phyloP scores from a whole-genome alignment of 768 basidiomycete genomes.

The Russula sp. region DNA sequence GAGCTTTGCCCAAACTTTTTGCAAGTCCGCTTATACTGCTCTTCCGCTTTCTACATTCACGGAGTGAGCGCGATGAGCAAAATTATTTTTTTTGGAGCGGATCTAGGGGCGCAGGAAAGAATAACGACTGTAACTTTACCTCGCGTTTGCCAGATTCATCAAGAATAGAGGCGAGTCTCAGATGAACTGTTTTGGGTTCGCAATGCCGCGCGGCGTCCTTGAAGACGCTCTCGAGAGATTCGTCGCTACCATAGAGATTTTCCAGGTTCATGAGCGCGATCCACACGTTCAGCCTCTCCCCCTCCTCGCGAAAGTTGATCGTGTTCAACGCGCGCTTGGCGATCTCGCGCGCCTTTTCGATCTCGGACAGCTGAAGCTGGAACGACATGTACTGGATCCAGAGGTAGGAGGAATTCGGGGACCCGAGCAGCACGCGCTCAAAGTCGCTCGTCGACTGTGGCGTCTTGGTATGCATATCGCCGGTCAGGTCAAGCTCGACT shows the following conservation, averaged over 20 bases:
- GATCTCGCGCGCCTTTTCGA: constrained; percentile 89
- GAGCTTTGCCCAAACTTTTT: constrained; percentile 95
- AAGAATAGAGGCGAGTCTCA: constrained; percentile 78
- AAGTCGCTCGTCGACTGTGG: constrained; percentile 95
- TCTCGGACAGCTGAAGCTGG: constrained; percentile 92
- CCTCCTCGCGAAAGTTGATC: constrained; percentile 94
- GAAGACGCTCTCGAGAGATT: constrained; percentile 72
- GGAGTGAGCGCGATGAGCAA: not conserved
- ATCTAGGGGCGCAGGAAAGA: not conserved
- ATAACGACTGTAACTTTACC: constrained; percentile 34
- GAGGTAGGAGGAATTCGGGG: constrained; percentile 93
- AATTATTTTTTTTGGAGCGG: too few relatives aligned
- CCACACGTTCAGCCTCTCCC: constrained; percentile 95
- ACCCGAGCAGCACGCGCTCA: constrained; percentile 84
- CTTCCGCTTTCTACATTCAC: constrained; percentile 75
- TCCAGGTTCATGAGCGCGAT: constrained; percentile 93
- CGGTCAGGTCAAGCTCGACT: constrained; percentile 75
- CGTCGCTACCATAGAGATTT: constrained; percentile 83
- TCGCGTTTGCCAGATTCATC: constrained; percentile 77
- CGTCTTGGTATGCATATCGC: constrained; percentile 74
- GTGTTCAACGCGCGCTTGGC: constrained; percentile 76
- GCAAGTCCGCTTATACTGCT: constrained; percentile 76
- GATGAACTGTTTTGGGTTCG: constrained; percentile 86
- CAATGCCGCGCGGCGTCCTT: constrained; percentile 86
- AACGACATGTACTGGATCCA: constrained; percentile 99